These are phyloP conservation scores for Aspergillus tubingensis DNA, from an alignment of 2,329 filamentous ascomycete species.

Conservation along the genomic window DNA sequence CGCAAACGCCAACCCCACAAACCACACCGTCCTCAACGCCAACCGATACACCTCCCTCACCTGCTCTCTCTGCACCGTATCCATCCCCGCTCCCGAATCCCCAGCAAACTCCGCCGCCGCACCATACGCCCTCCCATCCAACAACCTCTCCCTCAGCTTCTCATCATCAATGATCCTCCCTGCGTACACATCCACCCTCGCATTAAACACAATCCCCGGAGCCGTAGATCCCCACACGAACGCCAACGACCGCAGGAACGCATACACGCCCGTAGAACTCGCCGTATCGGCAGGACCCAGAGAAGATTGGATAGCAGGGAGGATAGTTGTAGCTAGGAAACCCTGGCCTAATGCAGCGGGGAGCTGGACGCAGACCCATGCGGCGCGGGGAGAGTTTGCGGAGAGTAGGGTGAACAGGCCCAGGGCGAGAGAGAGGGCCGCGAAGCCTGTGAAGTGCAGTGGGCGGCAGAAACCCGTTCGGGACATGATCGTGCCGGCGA, in stretches of 20 bases:
- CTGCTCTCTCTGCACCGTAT: conserved; percentile 16
- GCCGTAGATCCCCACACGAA: background rate
- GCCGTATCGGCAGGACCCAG: conserved; percentile 31
- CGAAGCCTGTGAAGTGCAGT: conserved; percentile 32
- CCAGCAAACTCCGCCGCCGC: conserved; percentile 15
- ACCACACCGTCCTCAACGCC: conserved; percentile 42
- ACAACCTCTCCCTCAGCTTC: background rate
- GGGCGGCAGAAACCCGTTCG: conserved; percentile 26
- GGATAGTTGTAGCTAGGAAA: conserved; percentile 20
- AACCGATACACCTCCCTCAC: conserved; percentile 38
- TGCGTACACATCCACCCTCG: background rate
- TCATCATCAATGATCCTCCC: background rate
- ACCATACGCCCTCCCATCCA: conserved; percentile 27
- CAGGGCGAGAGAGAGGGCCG: conserved; percentile 24
- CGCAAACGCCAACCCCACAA: conserved; percentile 37
- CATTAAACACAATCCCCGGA: background rate
- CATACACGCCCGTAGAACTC: background rate
- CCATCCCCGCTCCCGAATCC: background rate
- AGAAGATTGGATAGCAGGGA: conserved; percentile 27
- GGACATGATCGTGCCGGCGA: conserved; percentile 26
- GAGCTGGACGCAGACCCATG: conserved; percentile 33
- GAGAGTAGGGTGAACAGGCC: conserved; percentile 33
- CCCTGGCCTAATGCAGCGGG: conserved; percentile 22
- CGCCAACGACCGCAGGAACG: background rate
- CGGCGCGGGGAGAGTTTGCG: conserved; percentile 21